phyloP scores from a whole-genome alignment of 495 filamentous ascomycete genomes.

The Evernia prunastri region DNA sequence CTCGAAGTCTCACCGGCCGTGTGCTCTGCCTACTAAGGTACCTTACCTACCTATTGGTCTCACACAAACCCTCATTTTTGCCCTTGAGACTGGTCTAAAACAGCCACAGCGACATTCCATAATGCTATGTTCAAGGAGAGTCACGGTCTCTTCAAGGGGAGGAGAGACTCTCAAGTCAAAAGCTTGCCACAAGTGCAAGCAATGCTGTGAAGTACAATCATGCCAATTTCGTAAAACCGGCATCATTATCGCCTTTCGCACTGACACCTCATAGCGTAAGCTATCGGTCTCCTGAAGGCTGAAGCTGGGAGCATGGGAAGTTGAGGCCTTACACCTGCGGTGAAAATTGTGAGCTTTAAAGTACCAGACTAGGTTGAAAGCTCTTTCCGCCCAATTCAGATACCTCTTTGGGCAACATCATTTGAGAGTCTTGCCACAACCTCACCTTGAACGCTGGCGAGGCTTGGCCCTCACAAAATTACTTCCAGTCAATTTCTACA shows the following conservation, averaged over 20 bases:
- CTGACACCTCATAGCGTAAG: background rate
- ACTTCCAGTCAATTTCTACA: background rate
- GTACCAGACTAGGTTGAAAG: background rate
- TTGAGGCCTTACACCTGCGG: background rate
- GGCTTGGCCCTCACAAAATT: background rate
- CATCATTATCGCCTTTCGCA: background rate
- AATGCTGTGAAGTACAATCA: background rate
- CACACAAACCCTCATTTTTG: background rate
- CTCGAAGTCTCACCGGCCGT: background rate
- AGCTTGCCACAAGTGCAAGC: background rate
- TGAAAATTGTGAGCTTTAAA: background rate
- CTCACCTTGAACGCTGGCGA: background rate
- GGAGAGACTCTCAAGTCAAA: background rate
- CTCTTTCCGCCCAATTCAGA: background rate
- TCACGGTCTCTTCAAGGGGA: background rate
- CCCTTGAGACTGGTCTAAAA: background rate
- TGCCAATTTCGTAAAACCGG: background rate
- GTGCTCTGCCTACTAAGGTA: too few species aligned
- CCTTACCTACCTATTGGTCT: background rate
- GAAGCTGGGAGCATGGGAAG: background rate
- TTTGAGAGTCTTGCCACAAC: background rate
- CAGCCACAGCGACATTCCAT: background rate
- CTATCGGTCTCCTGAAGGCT: background rate
- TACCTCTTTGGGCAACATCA: background rate
- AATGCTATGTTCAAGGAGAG: background rate